Evolutionary conservation across 2,329 filamentous ascomycete genomes (phyloP).

Genomic region (Teratosphaeria pseudoeucalypti): DNA sequence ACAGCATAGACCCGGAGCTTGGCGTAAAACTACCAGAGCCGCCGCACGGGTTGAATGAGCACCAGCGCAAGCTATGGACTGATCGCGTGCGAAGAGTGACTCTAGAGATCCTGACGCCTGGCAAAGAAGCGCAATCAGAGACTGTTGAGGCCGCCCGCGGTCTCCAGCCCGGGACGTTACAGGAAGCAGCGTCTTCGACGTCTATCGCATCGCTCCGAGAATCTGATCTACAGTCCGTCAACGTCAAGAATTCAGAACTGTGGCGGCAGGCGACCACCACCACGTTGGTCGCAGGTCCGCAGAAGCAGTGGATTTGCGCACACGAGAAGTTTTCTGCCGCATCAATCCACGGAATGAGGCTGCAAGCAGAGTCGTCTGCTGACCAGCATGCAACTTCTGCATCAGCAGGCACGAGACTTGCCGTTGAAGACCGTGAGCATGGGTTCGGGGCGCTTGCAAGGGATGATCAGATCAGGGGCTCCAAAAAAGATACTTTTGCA

Average conservation of each 20-base stretch:
- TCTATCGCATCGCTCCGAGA: not conserved
- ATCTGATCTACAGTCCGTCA: not conserved
- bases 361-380: not conserved
- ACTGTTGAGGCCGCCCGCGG: not conserved
- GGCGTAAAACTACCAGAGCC: not conserved
- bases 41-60: not conserved
- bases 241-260: not conserved
- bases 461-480: not conserved
- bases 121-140: not conserved
- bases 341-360: not conserved
- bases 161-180: not conserved
- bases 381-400: not conserved
- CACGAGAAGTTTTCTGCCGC: not conserved
- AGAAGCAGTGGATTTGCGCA: not conserved
- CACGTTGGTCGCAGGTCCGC: not conserved
- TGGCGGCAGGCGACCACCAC: slow-evolving; percentile 1
- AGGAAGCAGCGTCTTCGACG: not conserved
- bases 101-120: not conserved
- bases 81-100: not conserved
- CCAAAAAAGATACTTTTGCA: not conserved
- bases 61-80: not conserved
- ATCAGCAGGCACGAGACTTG: not conserved
- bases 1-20: not conserved
- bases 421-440: not conserved
- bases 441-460: not conserved